These are phyloP conservation scores for Buddleja alternifolia DNA, from an alignment of 257 asterid species.

Conservation along the genomic window DNA sequence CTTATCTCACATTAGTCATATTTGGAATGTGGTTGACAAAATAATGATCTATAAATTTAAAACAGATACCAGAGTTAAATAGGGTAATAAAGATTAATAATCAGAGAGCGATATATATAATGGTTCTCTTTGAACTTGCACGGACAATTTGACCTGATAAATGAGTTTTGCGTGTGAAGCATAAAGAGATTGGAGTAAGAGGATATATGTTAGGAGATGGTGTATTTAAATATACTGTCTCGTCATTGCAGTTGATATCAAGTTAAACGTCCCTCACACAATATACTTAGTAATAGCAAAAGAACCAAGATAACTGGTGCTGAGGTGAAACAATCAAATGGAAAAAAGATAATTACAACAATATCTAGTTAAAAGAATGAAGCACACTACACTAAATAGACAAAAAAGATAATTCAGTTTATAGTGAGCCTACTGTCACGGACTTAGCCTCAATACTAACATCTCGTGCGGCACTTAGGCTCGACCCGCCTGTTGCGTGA, in stretches of 20 bases:
- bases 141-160: background rate
- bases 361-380: too few species aligned
- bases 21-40: background rate
- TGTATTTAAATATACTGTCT: too few species aligned
- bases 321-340: too few species aligned
- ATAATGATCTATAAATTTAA: background rate
- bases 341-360: too few species aligned
- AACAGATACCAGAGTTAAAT: background rate
- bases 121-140: background rate
- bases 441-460: too few species aligned
- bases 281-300: background rate
- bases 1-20: conserved; percentile 19
- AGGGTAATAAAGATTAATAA: background rate
- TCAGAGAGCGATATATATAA: too few species aligned
- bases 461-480: too few species aligned
- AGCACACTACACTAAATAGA: too few species aligned
- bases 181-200: background rate
- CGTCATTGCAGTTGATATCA: background rate
- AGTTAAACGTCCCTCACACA: background rate
- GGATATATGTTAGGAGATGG: background rate
- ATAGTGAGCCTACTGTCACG: too few species aligned
- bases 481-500: too few species aligned
- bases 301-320: too few species aligned
- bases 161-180: background rate
- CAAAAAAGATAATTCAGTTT: too few species aligned